These are phyloP conservation scores for Kentomonas sorsogonicus DNA, from an alignment of 208 protist genomes.

Conservation along the genomic window DNA sequence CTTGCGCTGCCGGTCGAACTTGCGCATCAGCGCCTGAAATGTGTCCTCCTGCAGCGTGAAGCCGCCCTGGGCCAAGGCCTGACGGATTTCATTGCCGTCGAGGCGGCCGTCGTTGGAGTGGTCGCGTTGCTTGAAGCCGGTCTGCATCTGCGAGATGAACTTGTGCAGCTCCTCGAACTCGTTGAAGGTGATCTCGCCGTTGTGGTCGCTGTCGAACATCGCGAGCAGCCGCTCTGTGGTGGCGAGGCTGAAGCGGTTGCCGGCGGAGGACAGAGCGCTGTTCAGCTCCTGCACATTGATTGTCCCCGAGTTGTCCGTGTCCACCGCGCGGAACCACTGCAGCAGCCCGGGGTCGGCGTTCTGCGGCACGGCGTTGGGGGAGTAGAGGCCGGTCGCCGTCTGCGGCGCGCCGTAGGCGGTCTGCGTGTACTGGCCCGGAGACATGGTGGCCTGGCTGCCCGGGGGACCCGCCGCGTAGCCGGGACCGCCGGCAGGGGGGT, in stretches of 20 bases:
- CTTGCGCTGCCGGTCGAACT: constrained; percentile 70
- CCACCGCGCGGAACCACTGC: constrained; percentile 75
- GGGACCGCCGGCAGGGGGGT: constrained; percentile 4
- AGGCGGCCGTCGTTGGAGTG: constrained; percentile 47
- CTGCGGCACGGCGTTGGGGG: constrained; percentile 13
- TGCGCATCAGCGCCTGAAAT: constrained; percentile 81
- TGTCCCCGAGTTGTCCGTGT: constrained; percentile 55
- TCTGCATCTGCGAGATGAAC: constrained; percentile 72
- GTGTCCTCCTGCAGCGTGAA: constrained; percentile 59
- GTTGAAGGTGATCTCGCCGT: constrained; percentile 52
- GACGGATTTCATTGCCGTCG: constrained; percentile 60
- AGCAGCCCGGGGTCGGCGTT: constrained; percentile 36
- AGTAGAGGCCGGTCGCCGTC: constrained; percentile 20
- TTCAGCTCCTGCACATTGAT: constrained; percentile 79
- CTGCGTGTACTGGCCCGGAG: constrained; percentile 23
- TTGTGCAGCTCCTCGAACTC: constrained; percentile 76
- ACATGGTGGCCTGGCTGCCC: constrained; percentile 11
- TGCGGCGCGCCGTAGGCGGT: constrained; percentile 12
- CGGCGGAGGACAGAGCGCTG: constrained; percentile 50
- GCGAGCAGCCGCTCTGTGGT: constrained; percentile 73
- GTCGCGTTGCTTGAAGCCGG: constrained; percentile 64
- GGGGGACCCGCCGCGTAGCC: background rate
- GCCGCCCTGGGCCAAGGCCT: constrained; percentile 38
- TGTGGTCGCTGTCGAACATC: constrained; percentile 77
- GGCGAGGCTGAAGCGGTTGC: constrained; percentile 53